Percentiles rank a stretch among this genome's conserved stretches.
These are phyloP conservation scores for Rhinocladiella similis DNA, from an alignment of 2,329 filamentous ascomycete species.

Conservation along the genomic window DNA sequence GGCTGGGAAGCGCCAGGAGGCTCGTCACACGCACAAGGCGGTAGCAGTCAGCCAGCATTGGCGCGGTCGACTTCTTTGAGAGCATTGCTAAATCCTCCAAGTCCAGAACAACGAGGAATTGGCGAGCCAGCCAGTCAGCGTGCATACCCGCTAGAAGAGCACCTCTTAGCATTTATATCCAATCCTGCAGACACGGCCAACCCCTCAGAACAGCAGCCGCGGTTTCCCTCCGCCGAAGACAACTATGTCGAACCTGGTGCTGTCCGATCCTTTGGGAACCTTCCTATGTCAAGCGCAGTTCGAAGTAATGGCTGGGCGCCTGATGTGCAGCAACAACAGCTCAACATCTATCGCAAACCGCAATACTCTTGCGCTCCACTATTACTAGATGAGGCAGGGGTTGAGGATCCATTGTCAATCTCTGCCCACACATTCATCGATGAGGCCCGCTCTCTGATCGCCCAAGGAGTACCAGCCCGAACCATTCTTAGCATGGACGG, in stretches of 20 bases:
- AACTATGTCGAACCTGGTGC: neutral
- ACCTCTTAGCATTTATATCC: neutral
- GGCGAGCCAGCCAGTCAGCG: neutral
- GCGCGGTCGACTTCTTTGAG: neutral
- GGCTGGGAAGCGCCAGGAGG: neutral
- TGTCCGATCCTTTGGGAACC: neutral
- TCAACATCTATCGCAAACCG: neutral
- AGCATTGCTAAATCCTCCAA: neutral
- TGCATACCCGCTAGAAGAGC: neutral
- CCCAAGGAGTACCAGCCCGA: neutral
- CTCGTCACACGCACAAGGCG: neutral
- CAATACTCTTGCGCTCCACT: neutral
- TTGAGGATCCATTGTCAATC: conserved; percentile 1
- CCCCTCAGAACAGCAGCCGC: neutral
- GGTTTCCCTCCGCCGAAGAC: neutral
- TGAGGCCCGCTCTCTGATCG: conserved; percentile 7
- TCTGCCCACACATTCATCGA: conserved; percentile 3
- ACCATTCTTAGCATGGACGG: conserved; percentile 8
- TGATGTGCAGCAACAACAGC: conserved; percentile 5
- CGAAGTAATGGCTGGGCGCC: neutral
- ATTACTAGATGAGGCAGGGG: neutral
- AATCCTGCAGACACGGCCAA: neutral
- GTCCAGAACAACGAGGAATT: neutral
- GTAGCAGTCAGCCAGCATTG: neutral
- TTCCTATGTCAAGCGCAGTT: neutral